A percentile compares a stretch with the other conserved stretches of the same genome.
Conservation (phyloP, 176 grass and related monocot species). For the Tillandsia fasciculata region DNA sequence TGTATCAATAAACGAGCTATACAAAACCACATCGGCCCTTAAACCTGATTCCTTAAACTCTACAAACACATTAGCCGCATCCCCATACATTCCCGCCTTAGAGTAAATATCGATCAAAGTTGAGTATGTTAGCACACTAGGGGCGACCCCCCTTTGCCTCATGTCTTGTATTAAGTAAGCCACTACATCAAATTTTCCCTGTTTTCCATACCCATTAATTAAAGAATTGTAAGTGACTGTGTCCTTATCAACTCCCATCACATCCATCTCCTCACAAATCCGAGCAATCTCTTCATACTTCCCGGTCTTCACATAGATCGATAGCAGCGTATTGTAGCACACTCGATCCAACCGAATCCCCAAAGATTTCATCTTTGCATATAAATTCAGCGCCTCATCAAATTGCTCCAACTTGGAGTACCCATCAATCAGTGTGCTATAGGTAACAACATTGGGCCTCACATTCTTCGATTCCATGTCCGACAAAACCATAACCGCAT, state of each 20-base stretch:
- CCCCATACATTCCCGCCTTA: conserved; percentile 86
- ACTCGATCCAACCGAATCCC: conserved; percentile 66
- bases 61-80: conserved; percentile 90
- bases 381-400: conserved; percentile 70
- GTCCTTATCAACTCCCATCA: conserved; percentile 71
- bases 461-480: conserved; percentile 68
- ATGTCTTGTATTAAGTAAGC: conserved; percentile 88
- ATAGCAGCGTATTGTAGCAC: conserved; percentile 93
- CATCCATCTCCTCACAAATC: conserved; percentile 82
- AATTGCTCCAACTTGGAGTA: conserved; percentile 93
- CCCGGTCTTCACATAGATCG: conserved; percentile 75
- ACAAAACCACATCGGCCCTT: conserved; percentile 90
- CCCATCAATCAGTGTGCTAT: conserved; percentile 94
- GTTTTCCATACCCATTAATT: conserved; percentile 96
- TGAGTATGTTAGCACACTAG: conserved; percentile 87
- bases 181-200: conserved; percentile 69
- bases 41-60: conserved; percentile 93
- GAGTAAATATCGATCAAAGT: conserved; percentile 98
- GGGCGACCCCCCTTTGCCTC: conserved; percentile 53
- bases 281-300: conserved; percentile 76
- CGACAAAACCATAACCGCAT: conserved; percentile 62
- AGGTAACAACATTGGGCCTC: conserved; percentile 87
- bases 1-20: conserved; percentile 96
- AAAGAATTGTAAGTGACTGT: conserved; percentile 96
- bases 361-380: conserved; percentile 77